Conservation (phyloP, 2,329 filamentous ascomycete genomes). For the Cladophialophora carrionii region DNA sequence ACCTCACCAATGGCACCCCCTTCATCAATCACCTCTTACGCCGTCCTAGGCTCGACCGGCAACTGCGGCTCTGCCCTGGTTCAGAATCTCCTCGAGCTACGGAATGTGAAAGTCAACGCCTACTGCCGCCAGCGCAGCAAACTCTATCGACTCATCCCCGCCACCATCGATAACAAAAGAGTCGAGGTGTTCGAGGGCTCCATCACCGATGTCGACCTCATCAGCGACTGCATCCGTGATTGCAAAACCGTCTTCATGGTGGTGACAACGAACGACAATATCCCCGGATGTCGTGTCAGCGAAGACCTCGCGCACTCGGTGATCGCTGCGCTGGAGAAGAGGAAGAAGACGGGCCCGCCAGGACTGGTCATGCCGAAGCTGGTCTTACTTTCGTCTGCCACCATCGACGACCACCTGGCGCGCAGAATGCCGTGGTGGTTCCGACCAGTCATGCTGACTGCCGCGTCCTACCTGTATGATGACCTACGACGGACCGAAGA, state of each 20-base stretch:
- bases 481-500: background rate
- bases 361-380: background rate
- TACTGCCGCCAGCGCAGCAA: slow-evolving; percentile 1
- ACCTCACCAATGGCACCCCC: background rate
- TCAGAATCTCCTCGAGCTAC: background rate
- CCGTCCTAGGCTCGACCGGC: slow-evolving; percentile 2
- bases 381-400: background rate
- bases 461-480: background rate
- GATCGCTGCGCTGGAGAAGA: background rate
- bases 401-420: background rate
- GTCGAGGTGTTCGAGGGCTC: background rate
- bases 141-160: background rate
- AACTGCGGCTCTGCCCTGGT: background rate
- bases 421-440: slow-evolving; percentile 1
- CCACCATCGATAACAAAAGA: background rate
- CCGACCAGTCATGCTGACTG: background rate
- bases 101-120: background rate
- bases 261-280: background rate
- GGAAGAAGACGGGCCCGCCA: background rate
- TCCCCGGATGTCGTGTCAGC: background rate
- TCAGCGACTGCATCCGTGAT: background rate
- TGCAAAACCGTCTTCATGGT: background rate
- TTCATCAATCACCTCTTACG: background rate
- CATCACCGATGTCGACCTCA: background rate
- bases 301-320: background rate